These are phyloP conservation scores for Aplosporella prunicola DNA, from an alignment of 2,329 filamentous ascomycete genomes.

Conservation along the genomic window DNA sequence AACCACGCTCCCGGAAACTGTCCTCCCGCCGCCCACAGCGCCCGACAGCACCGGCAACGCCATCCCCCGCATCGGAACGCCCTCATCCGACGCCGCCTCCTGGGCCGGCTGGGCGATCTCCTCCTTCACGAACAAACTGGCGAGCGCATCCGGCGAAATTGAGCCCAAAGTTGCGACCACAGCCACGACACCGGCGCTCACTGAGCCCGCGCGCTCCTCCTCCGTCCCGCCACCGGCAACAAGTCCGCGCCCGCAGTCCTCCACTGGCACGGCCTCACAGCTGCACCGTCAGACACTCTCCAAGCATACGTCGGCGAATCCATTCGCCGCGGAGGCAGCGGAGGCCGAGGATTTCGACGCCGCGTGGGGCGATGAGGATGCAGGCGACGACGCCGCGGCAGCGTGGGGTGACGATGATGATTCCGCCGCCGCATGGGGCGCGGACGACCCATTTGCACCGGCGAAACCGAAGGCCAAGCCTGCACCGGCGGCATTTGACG, in stretches of 20 bases:
- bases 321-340: constrained; percentile 21
- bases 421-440: constrained; percentile 36
- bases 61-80: constrained; percentile 68
- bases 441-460: constrained; percentile 35
- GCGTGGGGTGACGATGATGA: constrained; percentile 47
- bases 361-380: constrained; percentile 65
- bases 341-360: constrained; percentile 45
- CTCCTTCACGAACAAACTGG: constrained; percentile 91
- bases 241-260: constrained; percentile 32
- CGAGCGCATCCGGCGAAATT: constrained; percentile 78
- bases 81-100: constrained; percentile 54
- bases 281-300: constrained; percentile 37
- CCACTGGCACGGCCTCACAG: constrained; percentile 39
- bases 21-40: constrained; percentile 52
- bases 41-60: constrained; percentile 34
- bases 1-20: constrained; percentile 68
- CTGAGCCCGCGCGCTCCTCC: constrained; percentile 35
- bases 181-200: constrained; percentile 38
- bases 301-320: constrained; percentile 14
- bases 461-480: constrained; percentile 20
- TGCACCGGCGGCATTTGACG: constrained; percentile 54
- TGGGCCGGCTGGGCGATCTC: constrained; percentile 99
- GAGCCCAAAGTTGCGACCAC: constrained; percentile 41
- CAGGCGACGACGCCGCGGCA: constrained; percentile 62
- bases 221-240: constrained; percentile 37